A percentile compares a stretch with the other conserved stretches of the same genome.
phyloP scores from a whole-genome alignment of 1,284 basidiomycete genomes.

The Irpex sp. region DNA sequence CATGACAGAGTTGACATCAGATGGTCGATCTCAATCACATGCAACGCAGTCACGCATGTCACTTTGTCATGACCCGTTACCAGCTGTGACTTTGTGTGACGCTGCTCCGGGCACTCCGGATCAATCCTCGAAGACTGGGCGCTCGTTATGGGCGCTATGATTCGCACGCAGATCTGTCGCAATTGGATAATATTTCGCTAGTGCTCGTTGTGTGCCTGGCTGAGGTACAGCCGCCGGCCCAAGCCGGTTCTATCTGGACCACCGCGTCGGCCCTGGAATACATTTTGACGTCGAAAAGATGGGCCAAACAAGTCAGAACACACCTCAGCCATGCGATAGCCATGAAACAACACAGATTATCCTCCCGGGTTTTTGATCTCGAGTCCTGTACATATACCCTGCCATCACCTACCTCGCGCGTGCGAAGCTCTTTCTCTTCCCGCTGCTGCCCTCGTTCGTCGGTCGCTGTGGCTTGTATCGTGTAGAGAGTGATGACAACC shows the following conservation, averaged over 20 bases:
- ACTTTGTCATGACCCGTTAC: neutral
- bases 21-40: conserved; percentile 1
- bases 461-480: too few relatives aligned
- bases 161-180: too few relatives aligned
- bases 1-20: neutral
- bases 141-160: too few relatives aligned
- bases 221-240: too few relatives aligned
- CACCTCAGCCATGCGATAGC: neutral
- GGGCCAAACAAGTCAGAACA: too few relatives aligned
- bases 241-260: too few relatives aligned
- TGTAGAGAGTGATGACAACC: neutral
- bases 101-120: neutral
- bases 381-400: neutral
- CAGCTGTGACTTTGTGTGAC: neutral
- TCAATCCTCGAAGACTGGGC: too few relatives aligned
- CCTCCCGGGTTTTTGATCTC: neutral
- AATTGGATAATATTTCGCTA: too few relatives aligned
- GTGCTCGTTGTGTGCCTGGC: too few relatives aligned
- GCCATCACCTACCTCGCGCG: neutral
- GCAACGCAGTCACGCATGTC: neutral
- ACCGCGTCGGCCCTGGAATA: too few relatives aligned
- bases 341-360: neutral
- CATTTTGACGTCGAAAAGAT: too few relatives aligned
- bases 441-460: neutral
- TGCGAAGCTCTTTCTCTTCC: neutral